phyloP scores from a whole-genome alignment of 306 rosid species.

The Casuarina glauca region DNA sequence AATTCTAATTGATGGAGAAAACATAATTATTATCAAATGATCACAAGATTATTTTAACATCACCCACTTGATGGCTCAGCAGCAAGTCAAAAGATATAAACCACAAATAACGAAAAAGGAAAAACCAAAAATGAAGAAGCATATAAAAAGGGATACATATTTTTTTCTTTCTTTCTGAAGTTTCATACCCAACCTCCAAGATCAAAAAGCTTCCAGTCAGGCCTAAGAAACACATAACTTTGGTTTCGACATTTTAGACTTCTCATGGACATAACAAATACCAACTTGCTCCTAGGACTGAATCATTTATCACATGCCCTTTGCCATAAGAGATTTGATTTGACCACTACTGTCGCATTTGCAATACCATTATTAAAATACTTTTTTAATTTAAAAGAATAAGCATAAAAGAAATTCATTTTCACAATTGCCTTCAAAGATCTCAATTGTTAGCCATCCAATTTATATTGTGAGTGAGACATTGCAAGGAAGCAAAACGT shows the following conservation, averaged over 20 bases:
- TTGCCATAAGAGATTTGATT: not conserved
- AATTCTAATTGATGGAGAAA: not conserved
- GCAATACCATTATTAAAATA: not conserved
- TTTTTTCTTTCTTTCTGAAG: not conserved
- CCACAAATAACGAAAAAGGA: not conserved
- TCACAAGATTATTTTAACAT: not conserved
- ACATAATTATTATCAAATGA: constrained; percentile 6
- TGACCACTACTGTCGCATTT: not conserved
- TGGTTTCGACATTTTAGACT: not conserved
- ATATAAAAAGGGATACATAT: not conserved
- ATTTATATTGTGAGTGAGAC: not conserved
- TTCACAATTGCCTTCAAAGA: not conserved
- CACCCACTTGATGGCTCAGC: not conserved
- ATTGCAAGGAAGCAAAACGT: not conserved
- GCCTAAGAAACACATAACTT: not conserved
- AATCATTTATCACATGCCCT: not conserved
- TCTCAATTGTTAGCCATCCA: not conserved
- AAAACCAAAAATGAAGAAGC: not conserved
- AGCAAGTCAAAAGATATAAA: not conserved
- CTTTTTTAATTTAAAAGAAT: constrained; percentile 2
- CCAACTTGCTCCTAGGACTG: not conserved
- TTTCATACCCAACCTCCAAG: too few species aligned
- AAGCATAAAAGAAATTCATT: not conserved
- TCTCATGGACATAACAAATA: not conserved
- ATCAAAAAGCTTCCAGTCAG: not conserved